Evolutionary conservation across 169 alveolate species (phyloP).

Genomic region (Plasmodium gaboni): DNA sequence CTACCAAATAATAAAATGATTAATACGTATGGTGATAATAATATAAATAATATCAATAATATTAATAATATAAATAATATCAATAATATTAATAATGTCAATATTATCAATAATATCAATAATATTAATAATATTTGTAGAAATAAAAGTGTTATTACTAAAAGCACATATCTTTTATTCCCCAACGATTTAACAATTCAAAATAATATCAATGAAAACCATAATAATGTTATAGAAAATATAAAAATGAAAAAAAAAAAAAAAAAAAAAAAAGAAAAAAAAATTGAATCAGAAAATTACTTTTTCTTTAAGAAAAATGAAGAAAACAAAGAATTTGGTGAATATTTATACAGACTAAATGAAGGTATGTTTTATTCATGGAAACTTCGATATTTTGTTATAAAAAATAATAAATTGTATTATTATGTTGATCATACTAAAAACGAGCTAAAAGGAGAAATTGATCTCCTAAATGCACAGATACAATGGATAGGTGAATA

Average conservation of each 20-base stretch:
- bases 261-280: not conserved
- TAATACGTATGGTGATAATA: too few species aligned
- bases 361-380: conserved; percentile 33
- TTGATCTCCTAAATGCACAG: conserved; percentile 67
- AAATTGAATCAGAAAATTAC: not conserved
- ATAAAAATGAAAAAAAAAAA: not conserved
- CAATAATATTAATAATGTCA: too few species aligned
- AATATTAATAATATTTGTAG: not conserved
- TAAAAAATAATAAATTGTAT: conserved; percentile 15
- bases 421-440: conserved; percentile 2
- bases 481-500: conserved; percentile 82
- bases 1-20: too few species aligned
- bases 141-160: not conserved
- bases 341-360: conserved; percentile 16
- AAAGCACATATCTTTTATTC: not conserved
- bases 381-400: conserved; percentile 18
- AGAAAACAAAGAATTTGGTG: conserved; percentile 12
- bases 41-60: too few species aligned
- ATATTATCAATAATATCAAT: too few species aligned
- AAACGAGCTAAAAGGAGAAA: conserved; percentile 72
- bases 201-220: not conserved
- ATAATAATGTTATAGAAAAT: not conserved
- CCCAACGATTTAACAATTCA: not conserved
- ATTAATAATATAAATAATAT: too few species aligned
- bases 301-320: conserved; percentile 25